Conservation (phyloP, 805 yeast genomes). For the Wickerhamiella kurtzmanii region DNA sequence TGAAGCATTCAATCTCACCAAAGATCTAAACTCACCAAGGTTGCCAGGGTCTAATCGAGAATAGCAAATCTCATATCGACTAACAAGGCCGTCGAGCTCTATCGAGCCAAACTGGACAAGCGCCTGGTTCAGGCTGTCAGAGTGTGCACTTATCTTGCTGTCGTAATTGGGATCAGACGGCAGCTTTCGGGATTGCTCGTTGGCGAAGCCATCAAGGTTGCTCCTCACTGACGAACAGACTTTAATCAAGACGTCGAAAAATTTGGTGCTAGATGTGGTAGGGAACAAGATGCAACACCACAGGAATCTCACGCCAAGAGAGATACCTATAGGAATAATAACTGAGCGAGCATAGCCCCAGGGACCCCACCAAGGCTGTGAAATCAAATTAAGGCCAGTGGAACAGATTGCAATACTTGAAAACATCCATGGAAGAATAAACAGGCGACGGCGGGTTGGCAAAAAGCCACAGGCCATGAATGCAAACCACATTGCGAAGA, state of each 20-base stretch:
- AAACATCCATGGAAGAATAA: slow-evolving; percentile 13
- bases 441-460: slow-evolving; percentile 5
- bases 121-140: neutral
- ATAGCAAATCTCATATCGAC: slow-evolving; percentile 15
- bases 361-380: slow-evolving; percentile 11
- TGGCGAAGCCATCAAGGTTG: neutral
- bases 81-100: slow-evolving; percentile 9
- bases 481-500: slow-evolving; percentile 14
- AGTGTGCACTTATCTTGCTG: neutral
- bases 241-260: neutral
- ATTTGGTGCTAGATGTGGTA: slow-evolving; percentile 17
- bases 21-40: slow-evolving; percentile 16
- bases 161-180: slow-evolving; percentile 14
- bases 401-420: slow-evolving; percentile 13
- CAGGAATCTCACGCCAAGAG: slow-evolving; percentile 14
- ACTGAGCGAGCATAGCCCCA: slow-evolving; percentile 9
- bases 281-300: slow-evolving; percentile 18
- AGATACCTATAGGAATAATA: slow-evolving; percentile 18
- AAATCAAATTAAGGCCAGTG: slow-evolving; percentile 2
- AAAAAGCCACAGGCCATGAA: slow-evolving; percentile 8
- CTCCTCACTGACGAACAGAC: neutral
- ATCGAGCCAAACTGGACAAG: slow-evolving; percentile 9
- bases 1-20: slow-evolving; percentile 8
- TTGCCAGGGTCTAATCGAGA: slow-evolving; percentile 20
- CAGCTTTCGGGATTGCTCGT: neutral